phyloP scores from a whole-genome alignment of 257 asterid genomes.

The Fraxinus americana region DNA sequence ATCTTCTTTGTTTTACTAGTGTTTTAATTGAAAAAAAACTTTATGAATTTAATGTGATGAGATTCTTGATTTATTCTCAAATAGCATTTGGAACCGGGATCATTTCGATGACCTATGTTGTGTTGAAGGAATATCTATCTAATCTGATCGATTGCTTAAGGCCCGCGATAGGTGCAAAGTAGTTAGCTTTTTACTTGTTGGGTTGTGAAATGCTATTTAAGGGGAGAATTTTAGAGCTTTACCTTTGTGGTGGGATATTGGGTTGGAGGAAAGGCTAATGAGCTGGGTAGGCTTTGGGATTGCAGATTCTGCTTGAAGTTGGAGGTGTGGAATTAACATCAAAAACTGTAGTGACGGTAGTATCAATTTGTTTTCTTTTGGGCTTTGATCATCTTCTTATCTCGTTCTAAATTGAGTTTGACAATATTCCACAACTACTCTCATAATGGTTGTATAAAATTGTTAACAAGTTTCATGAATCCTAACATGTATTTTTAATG shows the following conservation, averaged over 20 bases:
- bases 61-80: too few species aligned
- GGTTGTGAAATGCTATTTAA: not conserved
- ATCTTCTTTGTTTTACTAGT: not conserved
- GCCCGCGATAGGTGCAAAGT: not conserved
- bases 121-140: too few species aligned
- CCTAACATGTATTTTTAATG: not conserved
- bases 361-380: not conserved
- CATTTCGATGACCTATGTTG: too few species aligned
- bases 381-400: not conserved
- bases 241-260: not conserved
- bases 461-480: not conserved
- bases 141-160: too few species aligned
- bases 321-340: too few species aligned
- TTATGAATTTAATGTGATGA: too few species aligned
- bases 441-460: not conserved
- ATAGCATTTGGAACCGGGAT: not conserved
- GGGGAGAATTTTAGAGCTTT: not conserved
- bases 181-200: not conserved
- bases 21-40: too few species aligned
- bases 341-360: too few species aligned
- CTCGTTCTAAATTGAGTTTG: not conserved
- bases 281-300: not conserved
- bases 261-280: not conserved
- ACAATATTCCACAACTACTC: not conserved
- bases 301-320: not conserved